Evolutionary conservation across 1,284 basidiomycete genomes (phyloP).

Genomic region (Cutaneotrichosporon sp.): DNA sequence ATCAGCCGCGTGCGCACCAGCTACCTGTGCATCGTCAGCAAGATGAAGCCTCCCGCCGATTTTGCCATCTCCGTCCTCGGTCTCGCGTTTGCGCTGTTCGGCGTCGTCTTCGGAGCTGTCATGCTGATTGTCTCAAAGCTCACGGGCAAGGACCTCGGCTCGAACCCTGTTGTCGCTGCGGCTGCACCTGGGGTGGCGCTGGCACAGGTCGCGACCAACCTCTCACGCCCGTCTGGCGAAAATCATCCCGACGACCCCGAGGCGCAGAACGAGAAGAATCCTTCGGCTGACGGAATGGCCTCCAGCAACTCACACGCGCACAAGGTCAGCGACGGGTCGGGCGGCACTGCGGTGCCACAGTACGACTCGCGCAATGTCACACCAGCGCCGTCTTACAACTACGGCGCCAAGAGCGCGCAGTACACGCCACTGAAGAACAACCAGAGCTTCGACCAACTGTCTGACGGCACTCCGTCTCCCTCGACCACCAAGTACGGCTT

Average conservation of each 20-base stretch:
- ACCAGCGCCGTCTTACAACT: slow-evolving; percentile 12
- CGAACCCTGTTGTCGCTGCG: slow-evolving; percentile 12
- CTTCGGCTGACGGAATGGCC: not conserved
- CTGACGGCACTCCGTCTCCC: slow-evolving; percentile 3
- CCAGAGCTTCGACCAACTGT: slow-evolving; percentile 14
- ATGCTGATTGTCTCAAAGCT: slow-evolving; percentile 20
- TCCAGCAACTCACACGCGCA: not conserved
- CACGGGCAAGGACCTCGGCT: slow-evolving; percentile 15
- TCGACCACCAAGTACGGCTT: slow-evolving; percentile 8
- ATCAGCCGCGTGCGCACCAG: slow-evolving; percentile 22
- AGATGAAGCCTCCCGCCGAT: slow-evolving; percentile 23
- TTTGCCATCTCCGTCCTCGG: slow-evolving; percentile 24
- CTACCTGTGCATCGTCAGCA: slow-evolving; percentile 23
- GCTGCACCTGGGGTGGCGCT: slow-evolving; percentile 4
- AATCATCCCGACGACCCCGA: not conserved
- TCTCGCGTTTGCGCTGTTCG: slow-evolving; percentile 25
- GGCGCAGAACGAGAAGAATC: slow-evolving; percentile 1
- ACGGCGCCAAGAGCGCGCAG: slow-evolving; percentile 1
- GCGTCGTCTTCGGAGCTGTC: slow-evolving; percentile 20
- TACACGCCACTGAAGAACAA: slow-evolving; percentile 15
- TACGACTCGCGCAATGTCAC: slow-evolving; percentile 11
- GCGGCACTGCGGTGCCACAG: not conserved
- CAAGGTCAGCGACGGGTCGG: not conserved
- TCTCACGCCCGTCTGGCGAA: slow-evolving; percentile 3
- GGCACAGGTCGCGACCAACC: slow-evolving; percentile 11